Evolutionary conservation across 768 basidiomycete genomes (phyloP), one percentile per base, ranked within the genome.

Genomic region (Boletellus ananas): DNA sequence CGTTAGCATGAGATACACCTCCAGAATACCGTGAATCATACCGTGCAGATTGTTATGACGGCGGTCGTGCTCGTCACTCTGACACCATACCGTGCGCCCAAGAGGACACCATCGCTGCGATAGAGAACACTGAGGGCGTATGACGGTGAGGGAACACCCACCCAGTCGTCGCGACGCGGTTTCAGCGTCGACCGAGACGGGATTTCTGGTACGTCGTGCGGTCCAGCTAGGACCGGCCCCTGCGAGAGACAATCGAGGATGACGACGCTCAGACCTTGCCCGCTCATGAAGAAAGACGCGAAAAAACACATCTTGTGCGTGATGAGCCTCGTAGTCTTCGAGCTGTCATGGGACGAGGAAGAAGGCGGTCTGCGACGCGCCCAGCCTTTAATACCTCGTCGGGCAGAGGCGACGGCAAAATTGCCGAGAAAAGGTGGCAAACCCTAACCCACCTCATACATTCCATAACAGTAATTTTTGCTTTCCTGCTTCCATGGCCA

Each of bases 231-330:
- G 53, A 46, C 56, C 50, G 43, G 52, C 47, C 50, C 48, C 51
- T 25, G 58, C 44, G 36, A 58, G 63, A 49, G 49, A 50, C 51
- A 27, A 46, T 61, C 55, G 49, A 51, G 58, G 55, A 59, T 50
- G 57, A 55, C 47, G 45, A 60, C 12, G 21, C 53, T 58, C 64
- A 62, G 57, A 60, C 59, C 47, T 62, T 62, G 18, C 62, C 60
- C 54, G 53, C 63, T 65, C 63, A 51, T 45, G 49, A 64, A 34
- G 34, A 51, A 39, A 51, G 55, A 58, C 25, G 14, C 47, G 43
- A 46, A 25, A 40, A 21, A 18, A 23, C 47, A 25, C 27, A 25
- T 53, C 57, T 42, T 34, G 59, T 58, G 34, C 44, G 59, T 50
- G 41, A 45, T 47, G 59, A 58, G 55, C 50, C 23, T 52, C 45